A percentile compares a stretch with the other conserved stretches of the same genome.
phyloP scores from a whole-genome alignment of 805 yeast genomes.

The Lipomyces starkeyi region DNA sequence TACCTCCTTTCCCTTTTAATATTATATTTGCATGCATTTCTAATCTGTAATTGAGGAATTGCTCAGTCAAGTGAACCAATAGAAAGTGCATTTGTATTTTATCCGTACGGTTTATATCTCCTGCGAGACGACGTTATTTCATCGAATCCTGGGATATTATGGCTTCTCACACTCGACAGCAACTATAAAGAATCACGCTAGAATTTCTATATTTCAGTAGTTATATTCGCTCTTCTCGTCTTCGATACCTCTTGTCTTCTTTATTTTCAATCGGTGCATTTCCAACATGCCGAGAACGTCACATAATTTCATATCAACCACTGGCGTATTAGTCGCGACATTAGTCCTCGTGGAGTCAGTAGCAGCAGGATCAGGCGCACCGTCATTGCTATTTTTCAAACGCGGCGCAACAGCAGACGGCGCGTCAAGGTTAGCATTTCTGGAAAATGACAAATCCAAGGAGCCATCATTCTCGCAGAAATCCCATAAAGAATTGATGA shows the following conservation, averaged over 20 bases:
- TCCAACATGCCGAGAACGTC: not conserved
- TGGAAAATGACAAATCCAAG: not conserved
- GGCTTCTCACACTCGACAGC: not conserved
- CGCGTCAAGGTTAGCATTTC: not conserved
- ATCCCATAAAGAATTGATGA: not conserved
- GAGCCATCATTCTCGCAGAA: not conserved
- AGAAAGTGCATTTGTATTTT: not conserved
- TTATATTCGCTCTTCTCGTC: not conserved
- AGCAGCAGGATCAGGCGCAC: not conserved
- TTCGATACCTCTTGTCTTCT: not conserved
- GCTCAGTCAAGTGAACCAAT: constrained; percentile 4
- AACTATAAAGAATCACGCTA: not conserved
- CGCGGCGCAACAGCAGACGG: not conserved
- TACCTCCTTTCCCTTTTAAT: not conserved
- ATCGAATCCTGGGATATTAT: not conserved
- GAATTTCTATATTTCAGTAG: not conserved
- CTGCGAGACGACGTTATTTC: constrained; percentile 5
- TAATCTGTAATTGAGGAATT: constrained; percentile 11
- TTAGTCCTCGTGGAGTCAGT: not conserved
- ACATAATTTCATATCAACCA: not conserved
- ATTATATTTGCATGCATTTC: not conserved
- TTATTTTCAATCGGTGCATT: not conserved
- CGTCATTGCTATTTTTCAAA: not conserved
- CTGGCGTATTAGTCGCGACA: not conserved
- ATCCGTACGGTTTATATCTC: constrained; percentile 12